Evolutionary conservation across 768 basidiomycete genomes (phyloP), one percentile per base, ranked within the genome.

Genomic region (Russula sp.): DNA sequence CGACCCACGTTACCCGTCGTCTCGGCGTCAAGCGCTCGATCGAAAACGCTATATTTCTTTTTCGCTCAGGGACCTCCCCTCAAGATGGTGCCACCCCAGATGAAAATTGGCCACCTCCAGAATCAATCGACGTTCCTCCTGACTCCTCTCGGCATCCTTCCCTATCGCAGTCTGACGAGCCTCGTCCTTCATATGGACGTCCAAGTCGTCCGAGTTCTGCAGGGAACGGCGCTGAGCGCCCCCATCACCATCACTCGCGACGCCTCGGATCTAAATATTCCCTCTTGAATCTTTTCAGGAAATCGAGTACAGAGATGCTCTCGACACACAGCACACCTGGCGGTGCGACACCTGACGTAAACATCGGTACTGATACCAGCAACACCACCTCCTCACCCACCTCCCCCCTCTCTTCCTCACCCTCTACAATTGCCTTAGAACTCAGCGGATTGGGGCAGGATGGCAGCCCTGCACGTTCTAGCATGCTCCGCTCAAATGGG

Each of bases 11-110:
- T 49, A 57, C 57, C 36, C 65, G 50, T 51, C 82, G 84, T 38
- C 66, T 92, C 44, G 85, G 86, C 61, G 81, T 92, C 65, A 92
- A 93, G 73, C 84, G 85, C 46, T 92, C 90, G 1, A 83, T 91
- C 64, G 91, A 93, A 72, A 88, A 85, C 49, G 84, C 86, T 5
- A 32, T 69, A 54, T 61, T 57, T 30, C 61, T 56, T 14, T 51
- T 67, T 62, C 58, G 63, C 18, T 20, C 63, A 18, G 66, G 58
- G 0, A 55, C 40, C 48, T 55, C 57, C 40, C 40, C 53, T 22
- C 66, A 67, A 60, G 66, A 64, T 44, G 30, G 40, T n/a, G 26
- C 34, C 22, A 20, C 24, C 42, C 16, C 52, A 10, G 58, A 64
- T 26, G 48, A 26, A 40, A 51, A 49, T 32, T 65, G 57, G 63